Conservation (phyloP, 2,329 filamentous ascomycete species). For the Calonectria montana region DNA sequence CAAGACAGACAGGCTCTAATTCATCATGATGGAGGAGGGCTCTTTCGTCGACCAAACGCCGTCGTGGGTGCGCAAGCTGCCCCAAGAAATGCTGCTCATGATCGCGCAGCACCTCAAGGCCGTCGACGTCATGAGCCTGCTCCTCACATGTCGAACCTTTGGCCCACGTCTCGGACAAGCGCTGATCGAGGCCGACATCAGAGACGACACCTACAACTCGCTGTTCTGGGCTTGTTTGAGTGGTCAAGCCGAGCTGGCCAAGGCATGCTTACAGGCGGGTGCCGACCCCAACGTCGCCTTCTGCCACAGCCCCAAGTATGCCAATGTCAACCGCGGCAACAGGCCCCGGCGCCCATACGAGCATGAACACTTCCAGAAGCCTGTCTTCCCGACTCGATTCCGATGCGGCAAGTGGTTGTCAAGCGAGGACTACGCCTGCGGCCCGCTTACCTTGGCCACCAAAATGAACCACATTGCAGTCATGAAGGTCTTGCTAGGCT, state of each 20-base stretch:
- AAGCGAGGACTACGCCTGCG: not conserved
- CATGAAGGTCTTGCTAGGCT: not conserved
- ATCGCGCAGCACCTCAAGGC: not conserved
- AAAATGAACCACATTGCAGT: not conserved
- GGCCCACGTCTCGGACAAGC: not conserved
- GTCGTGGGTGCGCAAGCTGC: not conserved
- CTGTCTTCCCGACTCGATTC: not conserved
- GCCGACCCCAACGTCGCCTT: not conserved
- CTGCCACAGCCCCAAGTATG: not conserved
- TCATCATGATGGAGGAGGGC: not conserved
- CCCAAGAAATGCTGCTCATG: not conserved
- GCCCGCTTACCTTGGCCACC: not conserved
- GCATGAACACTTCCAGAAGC: not conserved
- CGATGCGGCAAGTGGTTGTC: not conserved
- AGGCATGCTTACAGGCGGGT: not conserved
- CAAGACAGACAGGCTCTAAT: not conserved
- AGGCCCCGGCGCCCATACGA: not conserved
- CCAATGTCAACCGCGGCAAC: not conserved
- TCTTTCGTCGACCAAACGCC: not conserved
- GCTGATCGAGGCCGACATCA: not conserved
- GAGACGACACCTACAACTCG: not conserved
- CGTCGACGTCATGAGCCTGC: not conserved
- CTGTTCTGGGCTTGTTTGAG: not conserved
- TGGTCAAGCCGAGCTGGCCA: not conserved
- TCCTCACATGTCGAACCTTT: not conserved